phyloP scores from a whole-genome alignment of 2,329 filamentous ascomycete species.

The Beauveria scarabaeidicola region DNA sequence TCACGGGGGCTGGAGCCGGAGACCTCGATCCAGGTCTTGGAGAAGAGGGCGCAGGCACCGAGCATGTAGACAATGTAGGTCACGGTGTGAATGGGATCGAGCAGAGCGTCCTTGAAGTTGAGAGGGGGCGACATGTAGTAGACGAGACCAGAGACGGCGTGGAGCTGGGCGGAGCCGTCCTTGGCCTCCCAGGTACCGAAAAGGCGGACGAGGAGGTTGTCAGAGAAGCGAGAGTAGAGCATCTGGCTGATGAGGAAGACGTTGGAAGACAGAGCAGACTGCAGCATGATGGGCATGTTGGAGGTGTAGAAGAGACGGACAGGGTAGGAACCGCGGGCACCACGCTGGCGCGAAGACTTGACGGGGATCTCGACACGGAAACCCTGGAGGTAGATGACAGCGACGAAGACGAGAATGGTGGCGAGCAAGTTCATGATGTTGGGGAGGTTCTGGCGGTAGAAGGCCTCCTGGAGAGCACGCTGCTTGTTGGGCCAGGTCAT shows the following conservation, averaged over 20 bases:
- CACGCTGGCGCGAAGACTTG: conserved; percentile 98
- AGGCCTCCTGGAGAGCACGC: conserved; percentile 93
- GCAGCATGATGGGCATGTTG: conserved; percentile 99
- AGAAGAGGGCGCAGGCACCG: conserved; percentile 93
- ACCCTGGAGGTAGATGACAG: conserved; percentile 97
- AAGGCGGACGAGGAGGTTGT: conserved; percentile 95
- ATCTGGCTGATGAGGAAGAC: conserved; percentile 99
- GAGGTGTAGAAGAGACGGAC: conserved; percentile 99
- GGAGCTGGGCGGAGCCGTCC: conserved; percentile 92
- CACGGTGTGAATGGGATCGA: conserved; percentile 93
- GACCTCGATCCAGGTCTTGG: conserved; percentile 99
- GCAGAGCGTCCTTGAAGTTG: conserved; percentile 92
- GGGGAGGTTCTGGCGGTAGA: conserved; percentile 98
- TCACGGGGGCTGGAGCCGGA: conserved; percentile 95
- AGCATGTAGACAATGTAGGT: conserved; percentile 98
- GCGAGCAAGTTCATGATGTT: conserved; percentile 99
- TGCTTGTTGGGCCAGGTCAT: conserved; percentile 99
- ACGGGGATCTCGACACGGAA: conserved; percentile 99
- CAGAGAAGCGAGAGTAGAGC: conserved; percentile 97
- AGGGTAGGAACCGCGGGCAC: conserved; percentile 95
- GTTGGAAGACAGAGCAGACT: conserved; percentile 97
- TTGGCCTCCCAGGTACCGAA: conserved; percentile 98
- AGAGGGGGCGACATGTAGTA: conserved; percentile 99
- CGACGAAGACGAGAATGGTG: conserved; percentile 86
- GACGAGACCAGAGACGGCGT: conserved; percentile 83